phyloP scores from a whole-genome alignment of 2,329 filamentous ascomycete species.

The Claviceps sp. region DNA sequence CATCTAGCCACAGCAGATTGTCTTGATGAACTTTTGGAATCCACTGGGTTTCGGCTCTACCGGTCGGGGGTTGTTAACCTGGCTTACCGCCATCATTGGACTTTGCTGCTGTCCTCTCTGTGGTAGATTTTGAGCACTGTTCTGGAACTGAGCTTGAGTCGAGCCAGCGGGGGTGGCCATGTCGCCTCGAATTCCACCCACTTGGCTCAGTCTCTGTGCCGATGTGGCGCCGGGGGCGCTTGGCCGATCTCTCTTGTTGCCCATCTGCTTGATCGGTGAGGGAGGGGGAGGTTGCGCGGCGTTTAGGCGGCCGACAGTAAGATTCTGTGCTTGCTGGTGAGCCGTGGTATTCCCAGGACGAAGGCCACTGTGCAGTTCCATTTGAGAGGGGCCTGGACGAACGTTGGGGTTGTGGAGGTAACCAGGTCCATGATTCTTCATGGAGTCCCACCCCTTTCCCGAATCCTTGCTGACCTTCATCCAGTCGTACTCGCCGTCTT shows the following conservation, averaged over 20 bases:
- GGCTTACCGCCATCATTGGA: constrained; percentile 40
- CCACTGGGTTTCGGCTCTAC: constrained; percentile 64
- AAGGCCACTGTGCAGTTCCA: constrained; percentile 67
- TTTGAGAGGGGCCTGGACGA: constrained; percentile 67
- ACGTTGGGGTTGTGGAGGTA: constrained; percentile 65
- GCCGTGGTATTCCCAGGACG: constrained; percentile 51
- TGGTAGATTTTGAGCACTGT: constrained; percentile 79
- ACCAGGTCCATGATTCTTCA: constrained; percentile 49
- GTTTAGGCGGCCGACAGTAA: constrained; percentile 84
- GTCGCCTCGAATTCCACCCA: constrained; percentile 54
- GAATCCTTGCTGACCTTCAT: constrained; percentile 82
- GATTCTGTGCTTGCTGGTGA: constrained; percentile 48
- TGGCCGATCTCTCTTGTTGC: constrained; percentile 62
- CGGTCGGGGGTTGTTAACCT: constrained; percentile 36
- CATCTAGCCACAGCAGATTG: constrained; percentile 71
- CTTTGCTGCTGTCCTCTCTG: constrained; percentile 48
- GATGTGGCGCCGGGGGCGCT: constrained; percentile 61
- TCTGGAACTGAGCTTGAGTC: constrained; percentile 92
- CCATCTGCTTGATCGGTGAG: constrained; percentile 69
- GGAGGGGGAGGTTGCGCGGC: constrained; percentile 81
- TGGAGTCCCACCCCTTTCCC: constrained; percentile 76
- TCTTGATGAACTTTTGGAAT: constrained; percentile 86
- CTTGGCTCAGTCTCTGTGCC: constrained; percentile 64
- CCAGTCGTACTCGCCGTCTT: constrained; percentile 99
- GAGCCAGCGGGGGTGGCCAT: constrained; percentile 76